phyloP scores from a whole-genome alignment of 495 filamentous ascomycete genomes.

The Neurospora pannonica region DNA sequence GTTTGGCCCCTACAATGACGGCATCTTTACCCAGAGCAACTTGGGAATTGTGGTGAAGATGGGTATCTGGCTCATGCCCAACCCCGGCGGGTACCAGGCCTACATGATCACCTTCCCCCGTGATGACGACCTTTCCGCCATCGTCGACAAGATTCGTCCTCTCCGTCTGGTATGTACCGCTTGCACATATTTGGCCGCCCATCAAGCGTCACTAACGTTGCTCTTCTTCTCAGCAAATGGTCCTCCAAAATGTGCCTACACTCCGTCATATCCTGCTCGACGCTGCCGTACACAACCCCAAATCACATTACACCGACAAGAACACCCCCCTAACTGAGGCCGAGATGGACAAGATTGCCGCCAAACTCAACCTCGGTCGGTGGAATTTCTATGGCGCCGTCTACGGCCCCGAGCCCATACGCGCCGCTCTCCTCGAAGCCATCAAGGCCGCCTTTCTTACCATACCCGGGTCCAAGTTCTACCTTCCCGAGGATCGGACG shows the following conservation, averaged over 20 bases:
- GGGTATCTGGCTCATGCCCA: constrained; percentile 46
- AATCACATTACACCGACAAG: not conserved
- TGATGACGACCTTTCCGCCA: constrained; percentile 40
- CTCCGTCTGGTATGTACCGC: constrained; percentile 11
- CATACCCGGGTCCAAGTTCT: constrained; percentile 37
- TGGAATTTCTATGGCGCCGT: constrained; percentile 50
- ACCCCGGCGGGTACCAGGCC: constrained; percentile 39
- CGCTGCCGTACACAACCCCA: not conserved
- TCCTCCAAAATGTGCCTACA: constrained; percentile 45
- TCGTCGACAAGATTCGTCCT: constrained; percentile 45
- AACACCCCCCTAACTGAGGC: not conserved
- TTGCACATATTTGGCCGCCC: constrained; percentile 28
- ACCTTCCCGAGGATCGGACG: constrained; percentile 27
- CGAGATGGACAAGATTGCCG: constrained; percentile 7
- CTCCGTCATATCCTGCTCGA: constrained; percentile 34
- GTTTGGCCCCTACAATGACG: constrained; percentile 48
- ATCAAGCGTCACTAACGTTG: constrained; percentile 37
- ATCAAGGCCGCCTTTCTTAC: constrained; percentile 37
- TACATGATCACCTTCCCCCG: constrained; percentile 44
- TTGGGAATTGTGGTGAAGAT: constrained; percentile 53
- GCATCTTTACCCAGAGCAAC: constrained; percentile 49
- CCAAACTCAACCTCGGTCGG: constrained; percentile 7
- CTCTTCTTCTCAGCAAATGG: constrained; percentile 37
- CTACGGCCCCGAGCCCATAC: constrained; percentile 39
- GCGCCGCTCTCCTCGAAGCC: constrained; percentile 31